Evolutionary conservation across 768 basidiomycete species (phyloP).

Genomic region (Pisolithus orientalis): DNA sequence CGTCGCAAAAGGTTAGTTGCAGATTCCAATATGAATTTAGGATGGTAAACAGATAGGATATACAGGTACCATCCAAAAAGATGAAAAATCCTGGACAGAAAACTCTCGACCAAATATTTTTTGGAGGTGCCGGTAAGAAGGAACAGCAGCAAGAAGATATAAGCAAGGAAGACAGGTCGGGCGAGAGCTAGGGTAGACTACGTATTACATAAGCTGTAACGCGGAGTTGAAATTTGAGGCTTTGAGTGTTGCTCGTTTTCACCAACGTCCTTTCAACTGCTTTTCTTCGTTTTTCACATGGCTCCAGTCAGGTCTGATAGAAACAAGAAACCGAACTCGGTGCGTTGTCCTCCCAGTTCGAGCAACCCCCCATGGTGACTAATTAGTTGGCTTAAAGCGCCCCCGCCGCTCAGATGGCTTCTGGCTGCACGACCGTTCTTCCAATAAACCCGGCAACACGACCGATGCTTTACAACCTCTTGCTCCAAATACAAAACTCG

Average conservation of each 20-base stretch:
- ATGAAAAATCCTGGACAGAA: background rate
- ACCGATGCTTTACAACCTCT: slow-evolving; percentile 15
- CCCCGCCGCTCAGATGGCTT: slow-evolving; percentile 54
- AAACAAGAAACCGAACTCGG: slow-evolving; percentile 39
- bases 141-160: background rate
- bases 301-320: slow-evolving; percentile 22
- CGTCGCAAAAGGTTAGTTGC: slow-evolving; percentile 3
- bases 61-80: background rate
- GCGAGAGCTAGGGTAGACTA: too few species aligned
- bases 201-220: too few species aligned
- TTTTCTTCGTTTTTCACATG: slow-evolving; percentile 10
- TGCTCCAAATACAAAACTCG: slow-evolving; percentile 48
- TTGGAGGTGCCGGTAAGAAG: background rate
- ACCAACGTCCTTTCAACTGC: background rate
- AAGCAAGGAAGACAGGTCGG: background rate
- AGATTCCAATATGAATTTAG: background rate
- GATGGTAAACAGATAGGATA: background rate
- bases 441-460: slow-evolving; percentile 19
- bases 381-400: slow-evolving; percentile 37
- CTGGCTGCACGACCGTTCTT: slow-evolving; percentile 70
- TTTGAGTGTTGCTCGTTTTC: background rate
- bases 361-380: slow-evolving; percentile 1
- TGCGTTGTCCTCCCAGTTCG: slow-evolving; percentile 14
- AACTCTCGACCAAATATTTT: slow-evolving; percentile 1
- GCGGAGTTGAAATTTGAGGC: background rate